These are phyloP conservation scores for Tanacetum coccineum DNA, from an alignment of 129 eudicot species.

Conservation along the genomic window DNA sequence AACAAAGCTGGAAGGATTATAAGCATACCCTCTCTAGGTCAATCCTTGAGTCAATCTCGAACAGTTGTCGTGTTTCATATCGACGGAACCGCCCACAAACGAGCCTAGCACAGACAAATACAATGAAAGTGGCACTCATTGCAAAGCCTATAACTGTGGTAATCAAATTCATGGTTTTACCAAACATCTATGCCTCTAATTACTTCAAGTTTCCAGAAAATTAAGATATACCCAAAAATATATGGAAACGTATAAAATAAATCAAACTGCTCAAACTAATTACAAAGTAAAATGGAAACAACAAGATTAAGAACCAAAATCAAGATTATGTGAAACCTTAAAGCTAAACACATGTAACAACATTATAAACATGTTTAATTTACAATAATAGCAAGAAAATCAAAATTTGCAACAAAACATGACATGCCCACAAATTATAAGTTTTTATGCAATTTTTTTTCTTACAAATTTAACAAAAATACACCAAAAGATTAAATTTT, in stretches of 20 bases:
- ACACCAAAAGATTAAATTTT: conserved; percentile 16
- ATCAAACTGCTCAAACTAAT: conserved; percentile 15
- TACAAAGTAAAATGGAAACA: conserved; percentile 13
- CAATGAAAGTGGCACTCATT: conserved; percentile 94
- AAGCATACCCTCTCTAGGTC: conserved; percentile 84
- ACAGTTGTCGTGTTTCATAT: conserved; percentile 48
- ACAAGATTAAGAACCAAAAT: conserved; percentile 18
- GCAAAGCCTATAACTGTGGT: conserved; percentile 93
- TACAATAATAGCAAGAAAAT: conserved; percentile 25
- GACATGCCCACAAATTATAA: neutral
- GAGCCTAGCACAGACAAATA: conserved; percentile 86
- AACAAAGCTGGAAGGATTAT: conserved; percentile 5
- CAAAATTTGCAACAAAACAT: neutral
- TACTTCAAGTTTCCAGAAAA: conserved; percentile 8
- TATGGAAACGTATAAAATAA: too few relatives aligned
- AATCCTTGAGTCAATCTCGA: conserved; percentile 68
- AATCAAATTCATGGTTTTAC: conserved; percentile 66
- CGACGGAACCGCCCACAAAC: conserved; percentile 83
- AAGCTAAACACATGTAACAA: conserved; percentile 16
- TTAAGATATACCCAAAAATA: too few relatives aligned
- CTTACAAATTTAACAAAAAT: conserved; percentile 23
- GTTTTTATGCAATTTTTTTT: conserved; percentile 15
- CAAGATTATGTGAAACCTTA: conserved; percentile 15
- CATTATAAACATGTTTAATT: conserved; percentile 25
- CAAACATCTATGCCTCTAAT: conserved; percentile 42